Base-by-base conservation (phyloP, 2,329 filamentous ascomycete genomes). In the Paradendryphiella salina region DNA sequence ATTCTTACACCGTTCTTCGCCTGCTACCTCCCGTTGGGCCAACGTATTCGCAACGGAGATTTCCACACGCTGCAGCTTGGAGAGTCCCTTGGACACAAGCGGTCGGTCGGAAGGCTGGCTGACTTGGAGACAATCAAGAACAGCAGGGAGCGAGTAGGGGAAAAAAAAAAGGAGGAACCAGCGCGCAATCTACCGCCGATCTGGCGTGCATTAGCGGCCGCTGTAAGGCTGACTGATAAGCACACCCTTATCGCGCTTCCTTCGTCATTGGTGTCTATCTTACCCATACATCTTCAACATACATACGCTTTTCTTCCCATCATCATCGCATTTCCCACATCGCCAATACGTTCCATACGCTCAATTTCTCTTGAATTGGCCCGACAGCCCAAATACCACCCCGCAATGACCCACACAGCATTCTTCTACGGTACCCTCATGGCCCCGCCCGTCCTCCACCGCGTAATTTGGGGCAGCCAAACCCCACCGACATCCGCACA, bases 381-480 rank as follows among this genome's bases (percentile, higher is more conserved):
- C 23, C 2, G 3, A 23, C 6, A 4, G 7, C 26, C 36, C 34
- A 18, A 31, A 38, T 1, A 26, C 8, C n/a, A 13, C 17, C 21
- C 42, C 28, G 46, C 31, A 5, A 70, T 67, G 66, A 57, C 79
- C 39, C 77, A 79, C 63, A 77, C 77, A 14, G 80, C 82, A 59
- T 86, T 87, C 76, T 86, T 86, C 79, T 87, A 87, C 69, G 84
- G 82, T 80, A 85, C 83, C 20, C 74, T 86, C 67, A 96, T 96
- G 91, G 88, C 87, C n/a, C 85, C 88, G 0, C 84, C 88, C 66
- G 86, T 97, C 64, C 90, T 97, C 62, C 87, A 88, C 75, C 87
- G 88, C 28, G 91, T 96, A 35, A 89, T 89, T 73, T 89, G 92
- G 74, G 83, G 85, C 59, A 74, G 75, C 7, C 71, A 76, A 13